Conservation (phyloP, 2,329 filamentous ascomycete genomes). For the Setomelanomma holmii region DNA sequence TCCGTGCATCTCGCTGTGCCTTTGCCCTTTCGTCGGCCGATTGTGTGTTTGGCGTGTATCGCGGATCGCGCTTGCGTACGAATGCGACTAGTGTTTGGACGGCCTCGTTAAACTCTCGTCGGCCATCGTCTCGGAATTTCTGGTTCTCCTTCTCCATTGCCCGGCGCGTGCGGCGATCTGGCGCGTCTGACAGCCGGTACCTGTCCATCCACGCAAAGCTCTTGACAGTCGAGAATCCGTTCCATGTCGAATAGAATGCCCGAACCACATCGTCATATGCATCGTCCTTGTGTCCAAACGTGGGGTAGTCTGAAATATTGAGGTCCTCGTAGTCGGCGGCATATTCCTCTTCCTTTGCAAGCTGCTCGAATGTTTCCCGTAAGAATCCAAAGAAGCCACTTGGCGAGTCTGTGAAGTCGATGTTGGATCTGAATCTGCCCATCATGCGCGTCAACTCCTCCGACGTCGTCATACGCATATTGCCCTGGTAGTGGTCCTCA, state of each 20-base stretch:
- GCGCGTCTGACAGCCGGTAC: conserved; percentile 83
- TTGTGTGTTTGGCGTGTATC: conserved; percentile 78
- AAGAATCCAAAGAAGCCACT: conserved; percentile 86
- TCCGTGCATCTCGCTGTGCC: conserved; percentile 76
- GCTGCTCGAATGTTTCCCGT: conserved; percentile 76
- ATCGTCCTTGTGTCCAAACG: conserved; percentile 81
- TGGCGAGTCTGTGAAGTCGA: conserved; percentile 81
- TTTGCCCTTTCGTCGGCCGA: conserved; percentile 83
- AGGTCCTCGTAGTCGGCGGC: conserved; percentile 73
- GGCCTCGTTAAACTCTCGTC: conserved; percentile 90
- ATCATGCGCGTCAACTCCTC: conserved; percentile 81
- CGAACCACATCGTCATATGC: conserved; percentile 78
- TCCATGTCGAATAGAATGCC: conserved; percentile 83
- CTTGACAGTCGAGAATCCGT: conserved; percentile 82
- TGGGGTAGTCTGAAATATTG: conserved; percentile 72
- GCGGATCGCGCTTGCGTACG: conserved; percentile 87
- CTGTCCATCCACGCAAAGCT: conserved; percentile 89
- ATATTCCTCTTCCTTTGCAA: conserved; percentile 80
- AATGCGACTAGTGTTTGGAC: conserved; percentile 87
- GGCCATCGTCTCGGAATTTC: conserved; percentile 79
- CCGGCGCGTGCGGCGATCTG: conserved; percentile 81
- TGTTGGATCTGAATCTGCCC: conserved; percentile 76
- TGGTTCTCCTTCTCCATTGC: conserved; percentile 96
- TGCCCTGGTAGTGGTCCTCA: conserved; percentile 66
- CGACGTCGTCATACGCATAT: conserved; percentile 78